These are phyloP conservation scores for Pythium aquatile DNA, from an alignment of 352 stramenopile species.

Conservation along the genomic window DNA sequence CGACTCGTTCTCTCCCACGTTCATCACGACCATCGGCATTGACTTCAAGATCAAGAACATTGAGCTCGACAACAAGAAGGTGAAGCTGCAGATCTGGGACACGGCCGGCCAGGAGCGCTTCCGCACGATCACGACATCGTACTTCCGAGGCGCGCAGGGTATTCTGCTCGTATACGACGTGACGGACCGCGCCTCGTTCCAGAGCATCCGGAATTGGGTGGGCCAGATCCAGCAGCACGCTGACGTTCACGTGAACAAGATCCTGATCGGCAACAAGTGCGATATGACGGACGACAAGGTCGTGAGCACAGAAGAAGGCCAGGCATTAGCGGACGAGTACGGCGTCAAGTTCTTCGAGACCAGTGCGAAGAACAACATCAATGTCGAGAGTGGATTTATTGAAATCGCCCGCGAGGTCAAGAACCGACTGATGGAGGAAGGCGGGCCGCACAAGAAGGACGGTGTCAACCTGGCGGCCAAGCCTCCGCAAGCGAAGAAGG, in stretches of 20 bases:
- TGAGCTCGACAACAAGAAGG: constrained; percentile 94
- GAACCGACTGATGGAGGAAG: constrained; percentile 88
- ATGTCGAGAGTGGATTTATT: constrained; percentile 91
- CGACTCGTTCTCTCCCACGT: constrained; percentile 89
- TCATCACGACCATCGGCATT: constrained; percentile 90
- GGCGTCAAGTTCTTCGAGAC: constrained; percentile 96
- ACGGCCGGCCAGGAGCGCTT: constrained; percentile 99
- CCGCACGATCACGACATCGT: constrained; percentile 98
- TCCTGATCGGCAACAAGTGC: constrained; percentile 99
- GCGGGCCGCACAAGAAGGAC: constrained; percentile 83
- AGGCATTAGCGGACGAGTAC: constrained; percentile 93
- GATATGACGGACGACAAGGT: constrained; percentile 98
- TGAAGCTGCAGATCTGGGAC: constrained; percentile 99
- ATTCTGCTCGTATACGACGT: constrained; percentile 99
- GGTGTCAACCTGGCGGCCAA: constrained; percentile 82
- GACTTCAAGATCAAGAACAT: constrained; percentile 94
- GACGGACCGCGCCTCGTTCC: constrained; percentile 96
- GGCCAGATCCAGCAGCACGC: constrained; percentile 97
- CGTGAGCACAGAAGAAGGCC: constrained; percentile 93
- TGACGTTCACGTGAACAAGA: constrained; percentile 99
- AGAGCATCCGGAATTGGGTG: constrained; percentile 98
- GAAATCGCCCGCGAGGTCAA: constrained; percentile 89
- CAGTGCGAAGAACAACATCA: constrained; percentile 95
- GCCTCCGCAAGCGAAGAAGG: constrained; percentile 72
- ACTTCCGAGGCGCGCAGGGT: constrained; percentile 98